Evolutionary conservation across 371 early-diverging fungal species (phyloP), one percentile per base, ranked within the genome.

Genomic region (Mucor lusitanicus): DNA sequence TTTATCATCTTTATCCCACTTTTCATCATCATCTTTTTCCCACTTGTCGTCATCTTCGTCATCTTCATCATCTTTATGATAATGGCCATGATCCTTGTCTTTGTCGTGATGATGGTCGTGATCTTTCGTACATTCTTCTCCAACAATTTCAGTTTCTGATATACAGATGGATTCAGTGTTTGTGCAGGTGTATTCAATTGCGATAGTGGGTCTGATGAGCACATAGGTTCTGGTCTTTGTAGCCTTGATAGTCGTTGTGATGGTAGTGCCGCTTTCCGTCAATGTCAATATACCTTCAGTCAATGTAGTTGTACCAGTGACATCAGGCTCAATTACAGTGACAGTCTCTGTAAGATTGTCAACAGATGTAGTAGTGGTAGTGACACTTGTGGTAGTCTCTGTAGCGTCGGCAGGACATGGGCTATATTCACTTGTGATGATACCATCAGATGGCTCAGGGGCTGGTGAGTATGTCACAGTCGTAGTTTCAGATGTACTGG

Each of bases 1-100:
- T 19, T 71, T 64, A 48, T 74, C 78, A 50, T 80, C 73, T 15
- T 61, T 55, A 7, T 61, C 37, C 53, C 46, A 27, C 63, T 74
- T 55, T 71, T 75, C 59, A 21, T 39, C 15, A 39, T 39, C 39
- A 15, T 13, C 39, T 19, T 44, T 44, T 6, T 44, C 19, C 46
- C 46, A 50, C 23, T 50, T 25, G 39, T 39, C 39, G 23, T 50
- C 50, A 1, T 53, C 27, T 13, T 53, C 53, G 0, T 25, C 53
- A 8, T 53, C 27, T 1, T 25, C 27, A 12, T 53, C 27, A 27
- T 27, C 53, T 46, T 46, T 8, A 9, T 9, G 9, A 53, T 50
- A 0, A 27, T 27, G 4, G 12, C 27, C 53, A 15, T 53, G 6
- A 13, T 13, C 27, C 6, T 53, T 27, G 25, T 53, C 12, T 5